Base-by-base conservation (phyloP, 495 filamentous ascomycete genomes). In the Neurospora terricola region DNA sequence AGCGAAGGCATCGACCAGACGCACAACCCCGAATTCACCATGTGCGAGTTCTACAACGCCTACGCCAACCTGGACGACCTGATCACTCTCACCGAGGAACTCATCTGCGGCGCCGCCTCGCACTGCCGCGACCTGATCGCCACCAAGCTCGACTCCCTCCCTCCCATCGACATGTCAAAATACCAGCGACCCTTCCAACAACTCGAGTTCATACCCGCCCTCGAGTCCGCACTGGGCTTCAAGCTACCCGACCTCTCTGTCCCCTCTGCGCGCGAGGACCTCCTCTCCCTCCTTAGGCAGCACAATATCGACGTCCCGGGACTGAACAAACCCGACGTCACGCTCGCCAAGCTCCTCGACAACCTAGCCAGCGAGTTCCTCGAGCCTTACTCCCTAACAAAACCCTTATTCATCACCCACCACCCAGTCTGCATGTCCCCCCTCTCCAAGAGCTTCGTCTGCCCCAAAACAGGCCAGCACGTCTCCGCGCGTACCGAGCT, bases 1-100 rank as follows among this genome's bases (percentile, higher is more conserved):
- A 99, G 98, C 77, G 96, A 99, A 81, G 94, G 93, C 71, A 92
- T 96, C 77, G 96, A 99, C 83, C 85, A 96, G 70, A 98, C 96
- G 16, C 96, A 99, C 86, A 99, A 99, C 84, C 94, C 96, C 7
- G 96, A 99, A 80, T 99, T 98, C 83, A 94, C 92, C 34, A 98
- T 91, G 40, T 98, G 94, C 85, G 96, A 99, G 83, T 98, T 97
- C 86, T 99, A 99, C 81, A 88, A 90, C 70, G 89, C 93, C 14
- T 97, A 94, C 76, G 90, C 92, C 70, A 91, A 90, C 73, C 86
- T 98, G 0, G 85, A 90, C 43, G 90, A 93, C 40, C 84, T 99
- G 36, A 93, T 97, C 75, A 73, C 80, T 30, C 89, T 89, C 76
- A 96, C 93, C 40, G 92, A 95, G 78, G 80, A 83, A 3, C 80